Percentiles rank a stretch among this genome's conserved stretches.
Evolutionary conservation across 192 early-diverging fungal species (phyloP).

Genomic region (Coemansia sp.): DNA sequence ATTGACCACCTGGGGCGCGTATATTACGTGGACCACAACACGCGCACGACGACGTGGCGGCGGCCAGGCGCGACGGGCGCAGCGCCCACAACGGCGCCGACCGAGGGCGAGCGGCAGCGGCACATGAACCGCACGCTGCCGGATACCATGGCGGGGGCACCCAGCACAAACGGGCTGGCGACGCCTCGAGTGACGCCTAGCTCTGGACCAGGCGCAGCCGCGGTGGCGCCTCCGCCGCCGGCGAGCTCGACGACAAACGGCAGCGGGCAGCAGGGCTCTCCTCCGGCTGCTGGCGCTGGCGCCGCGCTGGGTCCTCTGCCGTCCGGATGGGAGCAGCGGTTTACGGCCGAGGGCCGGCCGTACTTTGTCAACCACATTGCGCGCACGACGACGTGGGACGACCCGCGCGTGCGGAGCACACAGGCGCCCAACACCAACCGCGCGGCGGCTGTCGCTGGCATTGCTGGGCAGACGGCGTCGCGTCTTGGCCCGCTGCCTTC

Average conservation of each 20-base stretch:
- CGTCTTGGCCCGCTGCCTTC: constrained; percentile 85
- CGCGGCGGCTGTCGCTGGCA: constrained; percentile 36
- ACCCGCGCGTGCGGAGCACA: constrained; percentile 61
- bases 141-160: constrained; percentile 44
- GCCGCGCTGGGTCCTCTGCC: constrained; percentile 70
- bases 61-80: constrained; percentile 27
- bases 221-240: neutral
- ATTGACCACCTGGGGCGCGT: constrained; percentile 87
- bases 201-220: constrained; percentile 6
- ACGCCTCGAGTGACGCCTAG: neutral
- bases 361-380: constrained; percentile 93
- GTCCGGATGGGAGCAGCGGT: constrained; percentile 76
- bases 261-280: constrained; percentile 4
- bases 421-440: constrained; percentile 37
- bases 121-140: constrained; percentile 82
- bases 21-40: constrained; percentile 98
- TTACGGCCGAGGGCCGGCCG: constrained; percentile 72
- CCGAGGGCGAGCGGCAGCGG: constrained; percentile 70
- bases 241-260: too few species aligned
- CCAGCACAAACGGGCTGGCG: neutral
- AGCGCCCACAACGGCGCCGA: constrained; percentile 39
- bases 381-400: constrained; percentile 86
- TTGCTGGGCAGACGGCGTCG: constrained; percentile 47
- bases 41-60: constrained; percentile 93
- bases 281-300: constrained; percentile 17